Evolutionary conservation across 163 green algal genomes (phyloP).

Genomic region (Picocystis sp.): DNA sequence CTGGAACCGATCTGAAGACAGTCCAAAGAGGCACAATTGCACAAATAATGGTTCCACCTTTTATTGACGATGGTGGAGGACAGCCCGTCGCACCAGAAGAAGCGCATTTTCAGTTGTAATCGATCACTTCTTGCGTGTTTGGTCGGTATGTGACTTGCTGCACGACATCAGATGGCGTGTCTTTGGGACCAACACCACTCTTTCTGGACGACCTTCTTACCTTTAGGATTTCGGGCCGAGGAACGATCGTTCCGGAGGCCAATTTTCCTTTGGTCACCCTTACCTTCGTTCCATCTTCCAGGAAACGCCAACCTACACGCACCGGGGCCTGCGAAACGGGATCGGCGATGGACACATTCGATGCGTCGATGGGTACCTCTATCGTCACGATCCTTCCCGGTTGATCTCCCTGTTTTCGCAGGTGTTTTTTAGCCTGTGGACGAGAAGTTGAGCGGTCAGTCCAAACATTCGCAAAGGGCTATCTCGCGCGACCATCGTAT

Average conservation of each 20-base stretch:
- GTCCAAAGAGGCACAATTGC: too few species aligned
- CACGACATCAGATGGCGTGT: constrained; percentile 2
- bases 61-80: too few species aligned
- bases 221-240: constrained; percentile 18
- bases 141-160: constrained; percentile 2
- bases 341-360: constrained; percentile 49
- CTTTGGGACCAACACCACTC: constrained; percentile 1
- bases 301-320: constrained; percentile 22
- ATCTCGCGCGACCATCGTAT: constrained; percentile 2
- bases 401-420: constrained; percentile 14
- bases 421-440: constrained; percentile 21
- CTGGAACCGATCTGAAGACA: too few species aligned
- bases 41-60: too few species aligned
- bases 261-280: constrained; percentile 13
- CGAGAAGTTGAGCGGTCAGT: constrained; percentile 1
- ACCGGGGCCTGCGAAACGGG: constrained; percentile 33
- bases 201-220: constrained; percentile 10
- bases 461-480: constrained; percentile 8
- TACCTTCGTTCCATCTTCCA: constrained; percentile 36
- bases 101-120: too few species aligned
- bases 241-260: constrained; percentile 15
- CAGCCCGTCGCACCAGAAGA: too few species aligned
- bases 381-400: constrained; percentile 22
- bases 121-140: too few species aligned
- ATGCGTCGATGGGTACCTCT: constrained; percentile 47